A percentile compares a stretch with the other conserved stretches of the same genome.
phyloP scores from a whole-genome alignment of 441 rosid genomes.

The Populus hybrid region DNA sequence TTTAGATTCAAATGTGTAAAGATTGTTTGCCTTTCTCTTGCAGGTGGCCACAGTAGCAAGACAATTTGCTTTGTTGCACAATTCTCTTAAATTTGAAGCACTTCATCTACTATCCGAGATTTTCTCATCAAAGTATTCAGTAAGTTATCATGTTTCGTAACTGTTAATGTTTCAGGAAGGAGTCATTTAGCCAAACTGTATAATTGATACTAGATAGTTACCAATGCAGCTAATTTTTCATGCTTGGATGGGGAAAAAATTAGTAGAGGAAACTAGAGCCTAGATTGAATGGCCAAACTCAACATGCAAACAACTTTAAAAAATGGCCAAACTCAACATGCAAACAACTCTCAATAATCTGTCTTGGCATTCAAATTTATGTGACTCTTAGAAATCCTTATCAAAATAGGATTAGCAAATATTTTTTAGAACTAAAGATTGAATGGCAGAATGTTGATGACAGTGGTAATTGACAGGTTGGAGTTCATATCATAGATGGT shows the following conservation, averaged over 20 bases:
- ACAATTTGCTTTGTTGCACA: conserved; percentile 79
- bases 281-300: too few species aligned
- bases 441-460: too few species aligned
- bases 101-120: conserved; percentile 72
- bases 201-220: not conserved
- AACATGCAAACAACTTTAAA: too few species aligned
- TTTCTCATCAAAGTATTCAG: conserved; percentile 59
- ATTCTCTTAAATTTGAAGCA: conserved; percentile 76
- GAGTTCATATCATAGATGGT: too few species aligned
- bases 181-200: not conserved
- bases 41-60: conserved; percentile 62
- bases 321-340: not conserved
- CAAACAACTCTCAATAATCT: not conserved
- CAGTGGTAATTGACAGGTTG: too few species aligned
- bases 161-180: not conserved
- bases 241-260: not conserved
- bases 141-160: conserved; percentile 25
- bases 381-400: too few species aligned
- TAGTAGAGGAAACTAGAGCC: not conserved
- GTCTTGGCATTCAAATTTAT: not conserved
- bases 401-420: too few species aligned
- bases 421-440: too few species aligned
- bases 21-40: conserved; percentile 14
- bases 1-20: not conserved
- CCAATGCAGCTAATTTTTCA: not conserved